Evolutionary conservation across 257 asterid genomes (phyloP), one percentile per base, ranked within the genome.

Genomic region (Handroanthus guayacan): DNA sequence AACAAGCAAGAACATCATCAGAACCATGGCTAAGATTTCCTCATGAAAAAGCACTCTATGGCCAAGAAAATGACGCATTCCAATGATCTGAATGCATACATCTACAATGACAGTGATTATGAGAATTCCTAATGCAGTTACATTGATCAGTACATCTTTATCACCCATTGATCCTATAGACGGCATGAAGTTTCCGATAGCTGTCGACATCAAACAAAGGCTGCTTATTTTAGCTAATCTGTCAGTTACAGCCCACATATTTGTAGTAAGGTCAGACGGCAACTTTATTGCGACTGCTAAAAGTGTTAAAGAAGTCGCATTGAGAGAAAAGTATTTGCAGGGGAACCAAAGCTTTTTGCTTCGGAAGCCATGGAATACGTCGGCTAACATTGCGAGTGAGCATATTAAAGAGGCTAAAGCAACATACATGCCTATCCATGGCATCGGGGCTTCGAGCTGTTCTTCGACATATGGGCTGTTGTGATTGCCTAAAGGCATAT

Each of bases 221-320:
- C 88, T 84, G 77, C 86, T 86, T 5, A 82, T 37, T 80, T 85
- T 85, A 1, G 89, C 82, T 3, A 85, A 85, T 18, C 84, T 75
- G 45, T 80, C 87, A 0, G 79, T 71, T 17, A 25, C 79, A 0
- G 81, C 57, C 34, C 65, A 77, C 89, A 85, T 79, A 6, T 71
- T 71, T 3, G 86, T 77, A 17, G 81, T 85, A 18, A 82, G 84
- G 34, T 85, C 88, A 0, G 79, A 70, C 0, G 86, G 85, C 37
- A 82, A 80, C 89, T 82, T 85, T 82, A 80, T 77, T 1, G 83
- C 65, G 47, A 85, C 85, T 0, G 82, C 83, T 1, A 85, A 68
- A 36, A 85, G 47, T 2, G 86, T 74, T 16, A 80, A 31, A 0
- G 80, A 79, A 18, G 85, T 61, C 6, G 89, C 86, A 12, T 85